Evolutionary conservation across 805 yeast genomes (phyloP).

Genomic region (Metschnikowia cubensis): DNA sequence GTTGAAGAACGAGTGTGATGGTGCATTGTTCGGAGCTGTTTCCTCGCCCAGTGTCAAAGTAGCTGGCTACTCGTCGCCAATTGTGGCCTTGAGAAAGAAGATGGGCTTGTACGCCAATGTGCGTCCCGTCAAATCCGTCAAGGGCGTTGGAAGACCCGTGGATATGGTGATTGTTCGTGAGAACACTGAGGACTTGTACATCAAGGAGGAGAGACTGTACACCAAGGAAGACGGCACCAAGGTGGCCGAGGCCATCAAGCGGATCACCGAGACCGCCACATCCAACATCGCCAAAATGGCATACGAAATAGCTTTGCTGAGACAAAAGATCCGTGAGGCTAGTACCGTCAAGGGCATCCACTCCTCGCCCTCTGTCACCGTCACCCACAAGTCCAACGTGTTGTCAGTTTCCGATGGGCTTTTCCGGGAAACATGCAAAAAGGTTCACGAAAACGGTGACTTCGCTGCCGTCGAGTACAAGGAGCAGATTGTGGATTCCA

Average conservation of each 20-base stretch:
- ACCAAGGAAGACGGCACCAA: constrained; percentile 75
- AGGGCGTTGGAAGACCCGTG: constrained; percentile 80
- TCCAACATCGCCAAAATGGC: constrained; percentile 87
- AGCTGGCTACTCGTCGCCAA: constrained; percentile 96
- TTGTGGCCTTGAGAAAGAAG: constrained; percentile 96
- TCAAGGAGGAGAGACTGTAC: constrained; percentile 84
- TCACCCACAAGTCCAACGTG: constrained; percentile 95
- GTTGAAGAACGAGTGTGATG: constrained; percentile 81
- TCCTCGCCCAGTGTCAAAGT: constrained; percentile 93
- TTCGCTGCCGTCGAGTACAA: constrained; percentile 64
- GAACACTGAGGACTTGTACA: constrained; percentile 95
- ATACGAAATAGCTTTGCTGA: constrained; percentile 84
- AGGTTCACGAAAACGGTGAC: constrained; percentile 55
- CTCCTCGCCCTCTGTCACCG: constrained; percentile 66
- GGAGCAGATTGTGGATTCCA: constrained; percentile 97
- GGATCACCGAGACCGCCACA: constrained; percentile 88
- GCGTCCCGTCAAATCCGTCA: constrained; percentile 94
- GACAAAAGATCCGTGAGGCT: constrained; percentile 71
- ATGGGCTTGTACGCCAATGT: constrained; percentile 94
- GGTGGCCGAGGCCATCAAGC: constrained; percentile 96
- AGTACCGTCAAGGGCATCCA: constrained; percentile 40
- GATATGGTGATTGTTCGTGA: constrained; percentile 98
- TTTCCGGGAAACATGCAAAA: constrained; percentile 82
- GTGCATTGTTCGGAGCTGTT: constrained; percentile 97
- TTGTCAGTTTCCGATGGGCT: constrained; percentile 89